Percentiles rank a stretch among this genome's conserved stretches.
phyloP scores from a whole-genome alignment of 768 basidiomycete genomes.

The Auricularia auricula-judae region DNA sequence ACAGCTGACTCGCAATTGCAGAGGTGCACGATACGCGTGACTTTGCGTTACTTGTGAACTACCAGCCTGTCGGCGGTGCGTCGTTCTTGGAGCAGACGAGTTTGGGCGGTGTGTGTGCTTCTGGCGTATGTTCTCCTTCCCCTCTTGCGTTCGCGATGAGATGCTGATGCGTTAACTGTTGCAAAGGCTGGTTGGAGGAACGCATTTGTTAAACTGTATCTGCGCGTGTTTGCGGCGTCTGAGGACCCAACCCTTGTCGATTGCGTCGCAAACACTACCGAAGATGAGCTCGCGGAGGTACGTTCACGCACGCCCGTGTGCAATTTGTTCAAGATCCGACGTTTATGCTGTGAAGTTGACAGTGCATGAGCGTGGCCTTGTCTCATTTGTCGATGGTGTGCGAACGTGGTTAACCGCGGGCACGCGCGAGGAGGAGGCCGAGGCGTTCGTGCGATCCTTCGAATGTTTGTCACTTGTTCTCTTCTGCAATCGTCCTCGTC shows the following conservation, averaged over 20 bases:
- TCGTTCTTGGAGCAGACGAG: slow-evolving; percentile 58
- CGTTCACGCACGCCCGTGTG: no score
- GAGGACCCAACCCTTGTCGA: neutral
- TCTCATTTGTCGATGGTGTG: no score
- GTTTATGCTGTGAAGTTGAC: no score
- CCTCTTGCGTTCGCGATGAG: neutral
- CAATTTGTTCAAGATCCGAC: no score
- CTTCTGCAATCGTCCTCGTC: no score
- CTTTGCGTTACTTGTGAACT: slow-evolving; percentile 63
- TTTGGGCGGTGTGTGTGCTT: slow-evolving; percentile 44
- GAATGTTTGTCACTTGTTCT: no score
- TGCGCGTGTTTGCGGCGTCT: neutral
- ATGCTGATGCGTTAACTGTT: slow-evolving; percentile 26
- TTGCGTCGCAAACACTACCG: no score
- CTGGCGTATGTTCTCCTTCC: slow-evolving; percentile 39
- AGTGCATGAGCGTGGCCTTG: no score
- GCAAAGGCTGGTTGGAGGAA: slow-evolving; percentile 18
- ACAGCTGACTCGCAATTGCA: slow-evolving; percentile 24
- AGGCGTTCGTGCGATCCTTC: no score
- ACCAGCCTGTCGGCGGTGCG: slow-evolving; percentile 48
- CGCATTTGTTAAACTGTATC: neutral
- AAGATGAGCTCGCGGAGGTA: no score
- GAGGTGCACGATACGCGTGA: slow-evolving; percentile 79
- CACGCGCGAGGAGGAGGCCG: no score
- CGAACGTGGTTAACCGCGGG: no score